phyloP scores from a whole-genome alignment of 2,329 filamentous ascomycete species.

The Arachnopeziza araneosa region DNA sequence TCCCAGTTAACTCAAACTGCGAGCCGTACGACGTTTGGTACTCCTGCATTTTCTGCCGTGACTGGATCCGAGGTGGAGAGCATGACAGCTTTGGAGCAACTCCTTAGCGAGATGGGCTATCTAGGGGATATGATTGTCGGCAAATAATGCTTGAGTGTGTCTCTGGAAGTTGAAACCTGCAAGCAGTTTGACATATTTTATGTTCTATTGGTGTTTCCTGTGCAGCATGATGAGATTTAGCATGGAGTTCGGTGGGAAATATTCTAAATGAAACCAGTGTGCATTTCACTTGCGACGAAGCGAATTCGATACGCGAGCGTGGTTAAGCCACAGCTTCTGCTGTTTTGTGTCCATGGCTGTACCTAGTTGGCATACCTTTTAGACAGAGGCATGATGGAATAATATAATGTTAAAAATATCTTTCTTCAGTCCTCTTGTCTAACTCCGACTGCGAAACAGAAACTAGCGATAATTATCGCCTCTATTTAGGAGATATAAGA shows the following conservation, averaged over 20 bases:
- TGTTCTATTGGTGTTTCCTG: not conserved
- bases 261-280: not conserved
- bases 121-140: conserved; percentile 38
- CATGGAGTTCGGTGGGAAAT: not conserved
- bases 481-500: not conserved
- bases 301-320: not conserved
- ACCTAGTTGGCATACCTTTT: too few species aligned
- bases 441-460: too few species aligned
- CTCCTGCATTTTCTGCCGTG: not conserved
- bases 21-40: not conserved
- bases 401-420: too few species aligned
- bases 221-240: not conserved
- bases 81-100: conserved; percentile 37
- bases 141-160: not conserved
- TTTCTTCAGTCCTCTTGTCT: too few species aligned
- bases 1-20: conserved; percentile 5
- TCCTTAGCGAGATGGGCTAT: conserved; percentile 46
- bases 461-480: too few species aligned
- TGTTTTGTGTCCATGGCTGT: too few species aligned
- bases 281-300: not conserved
- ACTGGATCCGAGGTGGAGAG: not conserved
- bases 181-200: not conserved
- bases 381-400: too few species aligned
- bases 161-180: not conserved
- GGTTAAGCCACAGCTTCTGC: not conserved